Base-by-base conservation (phyloP, 495 filamentous ascomycete species). In the Massariosphaeria phaeospora region DNA sequence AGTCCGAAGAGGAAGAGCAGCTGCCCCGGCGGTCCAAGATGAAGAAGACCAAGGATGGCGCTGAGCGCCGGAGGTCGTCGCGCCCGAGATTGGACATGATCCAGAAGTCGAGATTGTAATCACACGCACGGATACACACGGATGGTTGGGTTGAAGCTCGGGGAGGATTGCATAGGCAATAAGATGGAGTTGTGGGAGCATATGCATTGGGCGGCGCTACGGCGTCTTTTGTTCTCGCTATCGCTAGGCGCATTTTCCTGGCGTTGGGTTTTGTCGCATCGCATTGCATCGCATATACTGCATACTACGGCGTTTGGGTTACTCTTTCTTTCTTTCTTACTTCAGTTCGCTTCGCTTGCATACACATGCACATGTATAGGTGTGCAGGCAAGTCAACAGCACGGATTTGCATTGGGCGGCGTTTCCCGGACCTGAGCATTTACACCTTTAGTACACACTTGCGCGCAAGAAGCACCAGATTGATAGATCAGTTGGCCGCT, bases 1-100 rank as follows among this genome's bases (percentile, higher is more conserved):
- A 73, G 35, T 67, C 69, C 24, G 55, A 52, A 40, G 61, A 64
- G 44, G 55, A 51, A 34, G 58, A 60, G 33, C 12, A 24, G 8
- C 45, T 29, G 36, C 30, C 44, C 36, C 36, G 41, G 44, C 51
- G 47, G n/a, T 13, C 17, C 20, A 56, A 41, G 55, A 34, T 41
- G 17, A 49, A 25, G 15, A 47, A 55, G 61, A 52, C 52, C 57
- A 49, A 61, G 51, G 57, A 64, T 57, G 52, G 61, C 48, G 53
- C 23, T 26, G 52, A 58, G 26, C 54, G 43, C 52, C 57, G 57
- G 57, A 64, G 61, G 52, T 57, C 48, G n/a, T n/a, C n/a, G n/a
- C n/a, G n/a, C n/a, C n/a, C n/a, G 48, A 55, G 52, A 29, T 20
- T 43, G 6, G 61, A 59, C 5, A 44, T 59, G 18, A 35, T 30